These are phyloP conservation scores for Acanthamoeba culbertsoni DNA, from an alignment of 208 protist species.

Conservation along the genomic window DNA sequence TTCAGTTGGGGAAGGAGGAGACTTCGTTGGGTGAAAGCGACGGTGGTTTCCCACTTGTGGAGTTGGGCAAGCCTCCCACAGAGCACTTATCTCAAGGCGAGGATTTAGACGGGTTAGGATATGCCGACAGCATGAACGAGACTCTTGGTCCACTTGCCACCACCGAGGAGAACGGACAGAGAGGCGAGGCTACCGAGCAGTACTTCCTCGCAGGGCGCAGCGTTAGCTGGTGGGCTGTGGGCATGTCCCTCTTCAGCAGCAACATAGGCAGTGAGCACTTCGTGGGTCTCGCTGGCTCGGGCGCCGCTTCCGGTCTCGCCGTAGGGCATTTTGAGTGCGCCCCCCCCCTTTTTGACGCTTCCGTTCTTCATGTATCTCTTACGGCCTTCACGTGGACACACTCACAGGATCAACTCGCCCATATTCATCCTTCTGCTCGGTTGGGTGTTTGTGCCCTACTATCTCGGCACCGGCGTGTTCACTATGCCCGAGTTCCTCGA, in stretches of 20 bases:
- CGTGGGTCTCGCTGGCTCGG: slow-evolving; percentile 46
- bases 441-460: slow-evolving; percentile 59
- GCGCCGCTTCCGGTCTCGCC: slow-evolving; percentile 45
- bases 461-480: slow-evolving; percentile 29
- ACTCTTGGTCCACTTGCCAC: too few relatives aligned
- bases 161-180: background rate
- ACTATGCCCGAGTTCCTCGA: slow-evolving; percentile 61
- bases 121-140: too few relatives aligned
- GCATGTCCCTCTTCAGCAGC: slow-evolving; percentile 49
- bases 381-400: too few relatives aligned
- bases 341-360: background rate
- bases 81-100: too few relatives aligned
- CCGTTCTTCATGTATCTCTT: too few relatives aligned
- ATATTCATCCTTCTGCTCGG: slow-evolving; percentile 17
- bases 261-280: slow-evolving; percentile 61
- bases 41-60: too few relatives aligned
- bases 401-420: slow-evolving; percentile 22
- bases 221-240: slow-evolving; percentile 30
- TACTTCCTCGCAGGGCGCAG: slow-evolving; percentile 37
- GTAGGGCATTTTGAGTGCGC: slow-evolving; percentile 55
- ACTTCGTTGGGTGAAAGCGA: too few relatives aligned
- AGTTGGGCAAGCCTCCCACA: too few relatives aligned
- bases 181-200: background rate
- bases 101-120: too few relatives aligned
- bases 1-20: too few relatives aligned